A percentile compares a stretch with the other conserved stretches of the same genome.
Conservation (phyloP, 2,329 filamentous ascomycete species). For the Microascus cirrosus region DNA sequence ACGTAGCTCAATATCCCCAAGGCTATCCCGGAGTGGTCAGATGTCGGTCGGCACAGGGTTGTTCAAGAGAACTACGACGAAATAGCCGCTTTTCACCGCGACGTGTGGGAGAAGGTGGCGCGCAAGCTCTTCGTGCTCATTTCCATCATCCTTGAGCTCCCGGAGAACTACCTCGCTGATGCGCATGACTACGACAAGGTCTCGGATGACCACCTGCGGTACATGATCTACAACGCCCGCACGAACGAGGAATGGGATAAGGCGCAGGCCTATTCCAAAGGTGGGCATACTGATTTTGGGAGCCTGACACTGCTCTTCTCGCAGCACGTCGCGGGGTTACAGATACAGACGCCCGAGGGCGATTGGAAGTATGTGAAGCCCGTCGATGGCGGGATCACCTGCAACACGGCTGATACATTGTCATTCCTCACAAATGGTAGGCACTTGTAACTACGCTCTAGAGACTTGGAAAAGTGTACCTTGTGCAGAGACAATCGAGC, state of each 20-base stretch:
- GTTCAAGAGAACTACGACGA: constrained; percentile 35
- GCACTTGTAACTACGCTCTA: not conserved
- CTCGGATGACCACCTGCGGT: constrained; percentile 42
- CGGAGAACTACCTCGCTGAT: constrained; percentile 42
- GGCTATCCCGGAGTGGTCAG: constrained; percentile 26
- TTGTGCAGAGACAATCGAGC: too few species aligned
- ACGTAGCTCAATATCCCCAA: constrained; percentile 24
- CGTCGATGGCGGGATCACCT: constrained; percentile 26
- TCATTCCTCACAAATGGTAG: constrained; percentile 28
- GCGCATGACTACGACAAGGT: constrained; percentile 43
- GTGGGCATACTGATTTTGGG: constrained; percentile 37
- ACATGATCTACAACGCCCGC: constrained; percentile 43
- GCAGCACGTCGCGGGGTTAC: constrained; percentile 41
- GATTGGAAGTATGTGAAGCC: constrained; percentile 17
- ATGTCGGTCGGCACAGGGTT: constrained; percentile 31
- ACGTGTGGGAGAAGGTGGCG: constrained; percentile 35
- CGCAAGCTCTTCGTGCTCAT: constrained; percentile 43
- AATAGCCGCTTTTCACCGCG: constrained; percentile 39
- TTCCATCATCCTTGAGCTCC: constrained; percentile 45
- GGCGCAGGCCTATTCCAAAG: constrained; percentile 24
- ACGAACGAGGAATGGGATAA: constrained; percentile 28
- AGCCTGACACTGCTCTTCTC: constrained; percentile 43
- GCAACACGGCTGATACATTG: constrained; percentile 34
- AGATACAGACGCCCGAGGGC: constrained; percentile 32
- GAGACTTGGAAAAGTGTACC: too few species aligned